Evolutionary conservation across 2,329 filamentous ascomycete genomes (phyloP), one percentile per base, ranked within the genome.

Genomic region (Arachnomyces sp.): DNA sequence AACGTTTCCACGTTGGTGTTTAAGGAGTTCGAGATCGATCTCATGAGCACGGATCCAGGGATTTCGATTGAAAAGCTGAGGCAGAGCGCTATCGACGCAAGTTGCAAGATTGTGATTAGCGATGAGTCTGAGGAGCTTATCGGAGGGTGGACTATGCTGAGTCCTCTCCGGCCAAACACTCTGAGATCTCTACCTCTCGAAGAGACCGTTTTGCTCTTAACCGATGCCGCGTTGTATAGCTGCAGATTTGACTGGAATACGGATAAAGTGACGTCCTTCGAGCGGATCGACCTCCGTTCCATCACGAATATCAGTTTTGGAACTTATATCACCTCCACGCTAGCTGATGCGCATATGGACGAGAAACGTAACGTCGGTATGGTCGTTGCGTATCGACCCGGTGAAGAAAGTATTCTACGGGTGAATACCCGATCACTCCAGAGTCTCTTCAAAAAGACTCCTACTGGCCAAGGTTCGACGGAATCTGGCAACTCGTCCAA

Each of bases 161-260:
- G 82, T 21, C 90, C 92, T 1, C 77, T 75, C 4, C 68, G 77
- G 14, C 75, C 83, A 1, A 82, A 90, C 54, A 82, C 80, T 0
- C 66, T 86, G 38, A 76, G 83, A 3, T 74, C 72, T 0, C 71
- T 82, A 29, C 84, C 87, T 0, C 85, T 96, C 49, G 87, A 94
- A 53, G 90, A 98, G 56, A 83, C 84, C 0, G 84, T 98, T 1
- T 71, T 98, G 1, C 71, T 98, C 0, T 69, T 98, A 25, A 96
- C 92, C 0, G 83, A 94, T 48, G 73, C 74, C 0, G 90, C 88
- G 0, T 61, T 96, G 2, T 96, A 96, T 57, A 80, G 86, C 45
- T 95, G 89, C 60, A 80, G 86, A 11, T 89, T 96, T 52, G 88
- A 96, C 62, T 96, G 90, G 88, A 84, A 85, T 47, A 82, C 88